These are phyloP conservation scores for Phytophthora parvispora DNA, from an alignment of 352 stramenopile species.

Conservation along the genomic window DNA sequence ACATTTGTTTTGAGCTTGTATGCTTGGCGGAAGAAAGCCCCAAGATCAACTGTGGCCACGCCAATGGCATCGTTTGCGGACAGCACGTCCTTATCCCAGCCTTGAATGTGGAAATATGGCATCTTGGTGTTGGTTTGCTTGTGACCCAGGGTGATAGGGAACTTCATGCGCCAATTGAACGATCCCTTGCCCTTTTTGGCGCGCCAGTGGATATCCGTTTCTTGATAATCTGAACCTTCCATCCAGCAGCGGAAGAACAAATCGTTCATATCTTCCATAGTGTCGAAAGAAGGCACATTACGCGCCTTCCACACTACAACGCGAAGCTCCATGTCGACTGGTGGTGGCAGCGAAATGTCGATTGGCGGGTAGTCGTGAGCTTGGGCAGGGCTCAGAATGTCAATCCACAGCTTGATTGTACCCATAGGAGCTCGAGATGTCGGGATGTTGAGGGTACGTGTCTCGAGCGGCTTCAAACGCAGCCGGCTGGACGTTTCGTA, in stretches of 20 bases:
- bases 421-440: conserved; percentile 89
- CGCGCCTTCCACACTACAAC: conserved; percentile 95
- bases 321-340: conserved; percentile 92
- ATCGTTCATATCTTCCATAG: conserved; percentile 93
- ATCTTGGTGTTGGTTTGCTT: conserved; percentile 92
- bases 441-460: conserved; percentile 87
- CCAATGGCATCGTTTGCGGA: conserved; percentile 94
- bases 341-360: conserved; percentile 87
- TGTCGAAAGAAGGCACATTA: conserved; percentile 90
- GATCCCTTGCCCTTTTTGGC: conserved; percentile 94
- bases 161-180: conserved; percentile 97
- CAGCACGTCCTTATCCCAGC: conserved; percentile 96
- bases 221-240: conserved; percentile 80
- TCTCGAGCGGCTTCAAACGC: conserved; percentile 81
- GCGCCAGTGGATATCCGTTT: conserved; percentile 96
- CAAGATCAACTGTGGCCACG: conserved; percentile 86
- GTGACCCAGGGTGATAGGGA: conserved; percentile 89
- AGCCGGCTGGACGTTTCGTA: conserved; percentile 83
- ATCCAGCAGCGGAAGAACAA: conserved; percentile 94
- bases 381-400: conserved; percentile 89
- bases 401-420: conserved; percentile 90
- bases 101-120: conserved; percentile 94
- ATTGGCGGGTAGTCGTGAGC: conserved; percentile 83
- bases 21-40: conserved; percentile 74
- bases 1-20: conserved; percentile 84